Evolutionary conservation across 768 basidiomycete genomes (phyloP).

Genomic region (Tulasnella sp.): DNA sequence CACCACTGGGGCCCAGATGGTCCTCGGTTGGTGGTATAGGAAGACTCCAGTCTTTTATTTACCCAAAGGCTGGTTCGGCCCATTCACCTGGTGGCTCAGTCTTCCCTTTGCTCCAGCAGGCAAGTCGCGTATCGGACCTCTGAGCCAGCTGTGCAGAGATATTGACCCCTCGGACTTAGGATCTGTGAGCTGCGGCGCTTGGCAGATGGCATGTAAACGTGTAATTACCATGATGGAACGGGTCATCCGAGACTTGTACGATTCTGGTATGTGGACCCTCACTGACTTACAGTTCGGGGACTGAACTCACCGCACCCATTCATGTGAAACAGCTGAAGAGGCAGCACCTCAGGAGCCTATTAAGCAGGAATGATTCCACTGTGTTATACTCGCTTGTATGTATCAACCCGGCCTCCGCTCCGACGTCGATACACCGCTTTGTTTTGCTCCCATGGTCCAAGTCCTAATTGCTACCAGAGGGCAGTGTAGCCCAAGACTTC

Average conservation of each 20-base stretch:
- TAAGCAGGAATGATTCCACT: background rate
- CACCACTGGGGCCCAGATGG: slow-evolving; percentile 83
- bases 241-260: slow-evolving; percentile 57
- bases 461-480: background rate
- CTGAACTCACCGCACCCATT: background rate
- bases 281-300: background rate
- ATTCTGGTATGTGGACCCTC: slow-evolving; percentile 9
- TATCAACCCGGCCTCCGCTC: background rate
- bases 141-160: background rate
- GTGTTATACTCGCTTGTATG: background rate
- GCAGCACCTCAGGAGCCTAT: background rate
- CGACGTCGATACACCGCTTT: background rate
- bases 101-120: slow-evolving; percentile 89
- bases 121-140: slow-evolving; percentile 37
- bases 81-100: slow-evolving; percentile 79
- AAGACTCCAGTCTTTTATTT: slow-evolving; percentile 89
- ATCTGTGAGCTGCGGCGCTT: slow-evolving; percentile 86
- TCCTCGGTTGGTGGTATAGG: slow-evolving; percentile 88
- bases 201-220: slow-evolving; percentile 91
- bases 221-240: slow-evolving; percentile 76
- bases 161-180: slow-evolving; percentile 47
- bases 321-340: slow-evolving; percentile 2
- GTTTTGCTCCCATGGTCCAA: background rate
- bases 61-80: slow-evolving; percentile 86
- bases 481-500: slow-evolving; percentile 31